phyloP scores from a whole-genome alignment of 306 rosid genomes.

The Mimosa pudica region DNA sequence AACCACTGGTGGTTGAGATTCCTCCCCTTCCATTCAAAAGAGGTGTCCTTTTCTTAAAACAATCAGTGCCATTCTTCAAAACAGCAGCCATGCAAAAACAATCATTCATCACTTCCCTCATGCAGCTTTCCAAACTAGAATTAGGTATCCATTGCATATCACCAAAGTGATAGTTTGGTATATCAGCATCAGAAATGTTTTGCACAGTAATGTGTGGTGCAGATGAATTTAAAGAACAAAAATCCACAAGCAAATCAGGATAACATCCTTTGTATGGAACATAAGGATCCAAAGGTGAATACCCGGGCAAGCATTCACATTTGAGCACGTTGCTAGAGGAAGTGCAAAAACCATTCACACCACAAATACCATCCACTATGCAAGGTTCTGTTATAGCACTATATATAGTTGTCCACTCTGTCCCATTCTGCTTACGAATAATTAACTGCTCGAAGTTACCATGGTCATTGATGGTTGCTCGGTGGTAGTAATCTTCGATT shows the following conservation, averaged over 20 bases:
- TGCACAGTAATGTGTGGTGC: conserved; percentile 7
- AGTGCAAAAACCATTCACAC: conserved; percentile 47
- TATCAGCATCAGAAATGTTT: conserved; percentile 21
- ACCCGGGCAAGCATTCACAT: conserved; percentile 48
- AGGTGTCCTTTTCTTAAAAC: conserved; percentile 45
- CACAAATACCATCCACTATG: conserved; percentile 43
- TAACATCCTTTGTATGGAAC: conserved; percentile 50
- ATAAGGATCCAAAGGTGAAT: conserved; percentile 34
- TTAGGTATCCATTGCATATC: conserved; percentile 7
- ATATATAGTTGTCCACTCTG: conserved; percentile 36
- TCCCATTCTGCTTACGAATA: conserved; percentile 10
- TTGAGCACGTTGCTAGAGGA: not conserved
- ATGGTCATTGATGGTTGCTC: conserved; percentile 31
- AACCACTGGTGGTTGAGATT: conserved; percentile 20
- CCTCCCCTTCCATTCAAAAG: conserved; percentile 25
- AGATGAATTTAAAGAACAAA: conserved; percentile 39
- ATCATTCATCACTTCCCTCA: conserved; percentile 36
- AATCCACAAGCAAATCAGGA: conserved; percentile 32
- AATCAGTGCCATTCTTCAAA: not conserved
- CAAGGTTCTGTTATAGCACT: conserved; percentile 37
- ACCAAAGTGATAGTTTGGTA: not conserved
- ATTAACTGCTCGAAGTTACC: conserved; percentile 42
- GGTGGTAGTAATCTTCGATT: conserved; percentile 36
- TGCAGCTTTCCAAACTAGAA: conserved; percentile 29
- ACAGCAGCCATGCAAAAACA: conserved; percentile 45